Percentiles rank a stretch among this genome's conserved stretches.
Conservation (phyloP, 495 filamentous ascomycete species). For the Neurospora sp. region DNA sequence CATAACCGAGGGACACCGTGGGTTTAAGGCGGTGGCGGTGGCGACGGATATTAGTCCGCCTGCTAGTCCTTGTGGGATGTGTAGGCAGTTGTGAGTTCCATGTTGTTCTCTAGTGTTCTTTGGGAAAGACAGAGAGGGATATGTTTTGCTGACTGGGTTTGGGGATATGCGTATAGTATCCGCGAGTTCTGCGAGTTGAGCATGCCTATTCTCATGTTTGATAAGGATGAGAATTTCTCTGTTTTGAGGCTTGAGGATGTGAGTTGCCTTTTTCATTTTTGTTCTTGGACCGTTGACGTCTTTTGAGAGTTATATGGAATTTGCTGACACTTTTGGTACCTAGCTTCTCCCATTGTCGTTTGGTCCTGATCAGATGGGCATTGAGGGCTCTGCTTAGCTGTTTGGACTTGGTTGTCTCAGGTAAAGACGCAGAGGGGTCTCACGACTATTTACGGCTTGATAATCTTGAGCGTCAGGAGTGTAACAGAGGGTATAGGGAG, state of each 20-base stretch:
- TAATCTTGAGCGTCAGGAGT: background rate
- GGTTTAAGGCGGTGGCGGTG: conserved; percentile 78
- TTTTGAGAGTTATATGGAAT: no score
- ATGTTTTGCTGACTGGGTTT: background rate
- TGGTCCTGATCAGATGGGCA: conserved; percentile 48
- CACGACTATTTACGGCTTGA: background rate
- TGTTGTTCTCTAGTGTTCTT: no score
- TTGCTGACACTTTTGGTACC: background rate
- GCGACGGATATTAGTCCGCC: conserved; percentile 66
- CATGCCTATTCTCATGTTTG: conserved; percentile 86
- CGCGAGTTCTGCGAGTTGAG: conserved; percentile 61
- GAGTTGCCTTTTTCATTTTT: conserved; percentile 16
- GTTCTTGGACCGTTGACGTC: background rate
- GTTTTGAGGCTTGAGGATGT: conserved; percentile 70
- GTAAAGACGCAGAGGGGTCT: background rate
- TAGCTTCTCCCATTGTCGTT: conserved; percentile 62
- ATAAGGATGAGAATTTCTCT: conserved; percentile 55
- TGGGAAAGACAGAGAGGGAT: background rate
- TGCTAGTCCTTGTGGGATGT: conserved; percentile 69
- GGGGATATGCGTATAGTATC: conserved; percentile 44
- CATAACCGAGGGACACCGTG: conserved; percentile 54
- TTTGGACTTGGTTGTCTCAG: background rate
- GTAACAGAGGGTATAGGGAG: background rate
- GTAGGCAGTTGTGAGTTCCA: conserved; percentile 44
- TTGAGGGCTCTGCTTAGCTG: background rate